Evolutionary conservation across 108 stramenopile genomes (phyloP), one percentile per base, ranked within the genome.

Genomic region (Aurantiochytrium sp.): DNA sequence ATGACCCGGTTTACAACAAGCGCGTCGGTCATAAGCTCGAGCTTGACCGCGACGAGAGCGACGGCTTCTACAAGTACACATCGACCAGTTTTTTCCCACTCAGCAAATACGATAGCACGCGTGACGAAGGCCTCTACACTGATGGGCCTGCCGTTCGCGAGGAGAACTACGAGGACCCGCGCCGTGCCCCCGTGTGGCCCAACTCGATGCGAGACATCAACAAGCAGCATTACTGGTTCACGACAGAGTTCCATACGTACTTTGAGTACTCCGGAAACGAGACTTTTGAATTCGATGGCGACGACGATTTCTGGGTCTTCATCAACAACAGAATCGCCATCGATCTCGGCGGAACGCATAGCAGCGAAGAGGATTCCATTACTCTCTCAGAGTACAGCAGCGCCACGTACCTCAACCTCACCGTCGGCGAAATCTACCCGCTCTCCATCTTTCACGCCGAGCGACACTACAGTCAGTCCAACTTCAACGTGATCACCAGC

Each of bases 171-270:
- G 19, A 6, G 45, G 73, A 81, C 39, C 45, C 45, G 1, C 12
- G 24, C 17, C 39, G 45, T 41, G 73, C 73, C 8, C 45, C 12
- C 12, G 4, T 2, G 39, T 81, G 73, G 73, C 39, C 73, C 8
- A 81, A 81, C 2, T 81, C 73, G 39, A 22, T 81, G 19, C 21
- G 45, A 12, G 4, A 41, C 19, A 4, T 2, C 6, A 12, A 17
- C 50, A 27, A 42, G 1, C n/a, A 48, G 0, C 39, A 81, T 12
- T 81, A 30, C 39, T 81, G 73, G 73, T 81, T 48, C 39, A 81
- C 73, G 19, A 81, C 73, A 17, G 73, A 81, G 45, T 48, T 81
- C 30, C 73, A 81, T 24, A 48, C 73, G 6, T 81, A 81, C 73
- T 81, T 81, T 48, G 45, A 48, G n/a, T 81, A 81, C 73, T 27